phyloP scores from a whole-genome alignment of 352 stramenopile species.

The Globisporangium sylvaticum region DNA sequence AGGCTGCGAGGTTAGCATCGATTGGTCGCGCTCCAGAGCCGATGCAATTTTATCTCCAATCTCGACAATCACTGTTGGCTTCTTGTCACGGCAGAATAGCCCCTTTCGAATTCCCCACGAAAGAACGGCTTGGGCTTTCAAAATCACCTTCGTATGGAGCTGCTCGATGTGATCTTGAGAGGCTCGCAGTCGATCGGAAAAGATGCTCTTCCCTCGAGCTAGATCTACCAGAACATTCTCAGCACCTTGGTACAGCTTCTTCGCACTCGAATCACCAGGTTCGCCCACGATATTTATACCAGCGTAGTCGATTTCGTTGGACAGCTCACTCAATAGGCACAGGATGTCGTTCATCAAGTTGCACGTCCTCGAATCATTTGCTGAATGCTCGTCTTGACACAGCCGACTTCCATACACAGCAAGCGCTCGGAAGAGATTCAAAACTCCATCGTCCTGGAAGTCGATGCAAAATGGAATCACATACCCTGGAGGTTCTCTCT shows the following conservation, averaged over 20 bases:
- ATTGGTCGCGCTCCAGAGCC: neutral
- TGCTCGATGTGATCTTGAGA: neutral
- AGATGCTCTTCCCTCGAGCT: conserved; percentile 3
- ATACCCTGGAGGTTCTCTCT: conserved; percentile 44
- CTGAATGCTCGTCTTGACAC: neutral
- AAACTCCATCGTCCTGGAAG: conserved; percentile 43
- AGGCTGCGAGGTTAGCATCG: neutral
- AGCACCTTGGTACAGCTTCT: conserved; percentile 21
- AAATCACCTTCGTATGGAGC: conserved; percentile 21
- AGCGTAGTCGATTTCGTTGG: conserved; percentile 40
- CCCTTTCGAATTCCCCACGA: conserved; percentile 39
- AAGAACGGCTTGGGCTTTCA: conserved; percentile 31
- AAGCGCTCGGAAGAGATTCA: conserved; percentile 30
- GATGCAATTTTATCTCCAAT: conserved; percentile 7
- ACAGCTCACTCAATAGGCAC: conserved; percentile 25
- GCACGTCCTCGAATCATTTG: conserved; percentile 1
- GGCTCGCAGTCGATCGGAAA: neutral
- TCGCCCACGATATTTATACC: conserved; percentile 23
- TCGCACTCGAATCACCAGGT: conserved; percentile 17
- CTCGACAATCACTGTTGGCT: conserved; percentile 5
- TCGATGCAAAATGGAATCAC: conserved; percentile 62
- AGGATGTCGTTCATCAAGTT: conserved; percentile 26
- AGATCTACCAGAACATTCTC: conserved; percentile 23
- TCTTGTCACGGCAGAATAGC: conserved; percentile 25
- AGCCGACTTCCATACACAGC: conserved; percentile 15